Base-by-base conservation (phyloP, 2,329 filamentous ascomycete genomes). In the Fusarium sp. region DNA sequence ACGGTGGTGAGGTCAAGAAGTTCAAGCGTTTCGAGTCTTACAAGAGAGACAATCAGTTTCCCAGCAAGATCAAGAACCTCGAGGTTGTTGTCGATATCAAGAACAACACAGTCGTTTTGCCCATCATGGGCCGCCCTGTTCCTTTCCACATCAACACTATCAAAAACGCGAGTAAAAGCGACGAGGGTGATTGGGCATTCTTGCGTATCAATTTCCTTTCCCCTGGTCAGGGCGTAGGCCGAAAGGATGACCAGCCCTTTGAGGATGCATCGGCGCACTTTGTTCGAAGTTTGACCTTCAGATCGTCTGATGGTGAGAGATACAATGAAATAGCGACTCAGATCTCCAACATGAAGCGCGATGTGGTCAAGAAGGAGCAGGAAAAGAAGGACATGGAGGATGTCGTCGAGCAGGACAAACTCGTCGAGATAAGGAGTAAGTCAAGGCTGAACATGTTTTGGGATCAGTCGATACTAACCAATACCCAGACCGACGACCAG, bases 331-430 rank as follows among this genome's bases (percentile, higher is more conserved):
- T 99, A 75, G 93, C 95, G 18, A 93, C 93, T 70, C 94, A 97
- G 80, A 98, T 99, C 78, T 96, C 94, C 17, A 96, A 98, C 80
- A 92, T 99, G 87, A 97, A 98, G 86, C 97, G 96, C 81, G 94
- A 96, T 76, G 91, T 94, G 10, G 90, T 94, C 47, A 95, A 97
- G 83, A 93, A 94, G 78, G 96, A 99, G 83, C 95, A 98, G 79
- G 96, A 98, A 84, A 98, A 98, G 90, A 99, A 99, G 85, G 96
- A 99, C 78, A 93, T 99, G 93, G 96, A 99, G 81, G 96, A 99
- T 83, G 96, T 99, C 28, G 95, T 99, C 11, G 96, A 98, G 83
- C 96, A 99, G 83, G 96, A 99, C 82, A 99, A 99, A 86, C 90
- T 99, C 59, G 87, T 97, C 76, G 95, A 98, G 81, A 95, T 98